A percentile compares a stretch with the other conserved stretches of the same genome.
phyloP scores from a whole-genome alignment of 768 basidiomycete genomes.

The Exidia glandulosa region DNA sequence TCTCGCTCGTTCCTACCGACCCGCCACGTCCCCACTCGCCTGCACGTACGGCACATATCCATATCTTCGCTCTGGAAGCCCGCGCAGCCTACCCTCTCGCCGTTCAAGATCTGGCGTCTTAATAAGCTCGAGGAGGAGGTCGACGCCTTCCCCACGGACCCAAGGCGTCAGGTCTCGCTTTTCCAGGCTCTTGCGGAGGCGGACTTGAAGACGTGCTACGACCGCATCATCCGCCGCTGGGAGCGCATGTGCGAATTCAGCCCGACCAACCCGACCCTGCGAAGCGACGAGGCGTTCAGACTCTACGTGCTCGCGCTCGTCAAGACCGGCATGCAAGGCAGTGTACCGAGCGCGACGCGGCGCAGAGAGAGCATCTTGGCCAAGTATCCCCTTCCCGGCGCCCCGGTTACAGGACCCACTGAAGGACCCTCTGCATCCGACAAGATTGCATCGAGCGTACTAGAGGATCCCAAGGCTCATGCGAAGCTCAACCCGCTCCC shows the following conservation, averaged over 20 bases:
- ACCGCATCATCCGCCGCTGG: constrained; percentile 68
- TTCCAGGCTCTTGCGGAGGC: constrained; percentile 58
- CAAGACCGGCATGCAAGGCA: constrained; percentile 41
- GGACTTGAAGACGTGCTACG: constrained; percentile 54
- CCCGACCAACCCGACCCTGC: constrained; percentile 59
- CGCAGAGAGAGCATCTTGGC: constrained; percentile 54
- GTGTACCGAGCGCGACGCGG: constrained; percentile 55
- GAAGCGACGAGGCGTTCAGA: constrained; percentile 62
- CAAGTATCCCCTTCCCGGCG: constrained; percentile 15
- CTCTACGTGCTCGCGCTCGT: constrained; percentile 62
- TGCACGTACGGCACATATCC: background rate
- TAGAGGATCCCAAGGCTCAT: background rate
- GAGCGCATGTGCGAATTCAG: constrained; percentile 76
- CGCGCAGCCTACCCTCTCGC: background rate
- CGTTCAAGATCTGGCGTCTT: constrained; percentile 5
- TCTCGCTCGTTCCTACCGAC: background rate
- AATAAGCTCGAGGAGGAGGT: constrained; percentile 50
- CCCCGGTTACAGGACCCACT: background rate
- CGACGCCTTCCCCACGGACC: constrained; percentile 59
- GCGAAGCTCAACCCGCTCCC: background rate
- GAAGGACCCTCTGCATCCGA: background rate
- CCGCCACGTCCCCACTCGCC: background rate
- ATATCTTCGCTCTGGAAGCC: constrained; percentile 1
- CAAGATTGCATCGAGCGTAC: background rate
- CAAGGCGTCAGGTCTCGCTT: constrained; percentile 56